A percentile compares a stretch with the other conserved stretches of the same genome.
Conservation (phyloP, 495 filamentous ascomycete genomes). For the Neurospora sp. region DNA sequence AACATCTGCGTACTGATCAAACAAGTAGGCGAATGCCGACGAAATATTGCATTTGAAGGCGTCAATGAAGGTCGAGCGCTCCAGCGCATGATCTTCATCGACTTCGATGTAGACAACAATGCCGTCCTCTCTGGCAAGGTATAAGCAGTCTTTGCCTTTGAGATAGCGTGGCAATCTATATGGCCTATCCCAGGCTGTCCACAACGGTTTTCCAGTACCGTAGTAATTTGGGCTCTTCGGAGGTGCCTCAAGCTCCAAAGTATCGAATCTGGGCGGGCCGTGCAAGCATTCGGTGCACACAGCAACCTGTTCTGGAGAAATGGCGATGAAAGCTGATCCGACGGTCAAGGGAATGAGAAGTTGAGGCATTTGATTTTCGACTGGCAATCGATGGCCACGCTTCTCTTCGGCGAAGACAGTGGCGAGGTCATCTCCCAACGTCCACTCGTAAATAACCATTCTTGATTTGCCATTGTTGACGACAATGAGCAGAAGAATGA, state of each 20-base stretch:
- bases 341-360: slow-evolving; percentile 61
- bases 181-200: slow-evolving; percentile 65
- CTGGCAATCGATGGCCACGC: slow-evolving; percentile 41
- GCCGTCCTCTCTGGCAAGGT: slow-evolving; percentile 73
- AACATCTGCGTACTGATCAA: slow-evolving; percentile 52
- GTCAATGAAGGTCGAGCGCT: slow-evolving; percentile 43
- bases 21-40: slow-evolving; percentile 51
- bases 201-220: slow-evolving; percentile 33
- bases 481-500: slow-evolving; percentile 68
- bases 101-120: slow-evolving; percentile 59
- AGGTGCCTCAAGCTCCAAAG: slow-evolving; percentile 20
- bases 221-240: slow-evolving; percentile 28
- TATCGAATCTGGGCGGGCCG: slow-evolving; percentile 35
- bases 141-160: slow-evolving; percentile 57
- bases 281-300: slow-evolving; percentile 49
- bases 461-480: slow-evolving; percentile 49
- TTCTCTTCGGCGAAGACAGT: slow-evolving; percentile 28
- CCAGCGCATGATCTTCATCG: slow-evolving; percentile 40
- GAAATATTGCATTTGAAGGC: slow-evolving; percentile 53
- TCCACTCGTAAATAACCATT: slow-evolving; percentile 71
- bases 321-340: slow-evolving; percentile 52
- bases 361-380: slow-evolving; percentile 51
- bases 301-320: slow-evolving; percentile 48
- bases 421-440: slow-evolving; percentile 30
- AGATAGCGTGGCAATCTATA: slow-evolving; percentile 49